Percentiles rank a stretch among this genome's conserved stretches.
Conservation (phyloP, 139 green algal species). For the Volvox reticuliferus region DNA sequence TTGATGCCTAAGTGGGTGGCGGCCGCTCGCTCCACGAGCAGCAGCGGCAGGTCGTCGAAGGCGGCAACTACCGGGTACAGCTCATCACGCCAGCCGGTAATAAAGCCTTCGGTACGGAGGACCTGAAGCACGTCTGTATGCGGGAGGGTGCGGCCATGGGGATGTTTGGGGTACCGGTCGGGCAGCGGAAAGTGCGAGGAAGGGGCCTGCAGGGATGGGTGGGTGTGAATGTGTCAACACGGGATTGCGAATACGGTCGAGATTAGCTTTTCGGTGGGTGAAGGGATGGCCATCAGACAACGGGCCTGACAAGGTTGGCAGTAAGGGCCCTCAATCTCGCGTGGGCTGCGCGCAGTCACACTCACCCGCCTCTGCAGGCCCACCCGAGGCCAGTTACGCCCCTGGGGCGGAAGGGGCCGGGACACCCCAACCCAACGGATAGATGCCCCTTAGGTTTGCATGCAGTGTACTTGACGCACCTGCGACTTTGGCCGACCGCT, state of each 20-base stretch:
- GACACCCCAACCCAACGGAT: too few relatives aligned
- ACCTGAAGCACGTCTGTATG: constrained; percentile 45
- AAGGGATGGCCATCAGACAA: too few relatives aligned
- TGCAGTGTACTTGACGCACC: neutral
- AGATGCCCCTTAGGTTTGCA: too few relatives aligned
- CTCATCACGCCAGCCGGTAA: constrained; percentile 94
- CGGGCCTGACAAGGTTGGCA: too few relatives aligned
- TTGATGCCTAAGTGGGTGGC: constrained; percentile 91
- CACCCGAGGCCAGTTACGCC: too few relatives aligned
- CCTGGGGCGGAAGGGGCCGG: too few relatives aligned
- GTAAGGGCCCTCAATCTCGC: too few relatives aligned
- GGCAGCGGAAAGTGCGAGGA: neutral
- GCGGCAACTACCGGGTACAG: constrained; percentile 87
- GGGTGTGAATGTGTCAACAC: too few relatives aligned
- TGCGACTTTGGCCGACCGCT: constrained; percentile 67
- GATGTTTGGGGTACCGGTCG: neutral
- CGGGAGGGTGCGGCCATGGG: neutral
- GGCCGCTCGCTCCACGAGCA: constrained; percentile 92
- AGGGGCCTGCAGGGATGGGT: neutral
- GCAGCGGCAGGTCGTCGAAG: constrained; percentile 74
- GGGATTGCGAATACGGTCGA: too few relatives aligned
- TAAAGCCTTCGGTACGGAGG: constrained; percentile 72
- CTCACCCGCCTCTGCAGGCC: too few relatives aligned
- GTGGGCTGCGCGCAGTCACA: too few relatives aligned
- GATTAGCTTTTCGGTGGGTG: too few relatives aligned